phyloP scores from a whole-genome alignment of 164 flowering plant species.

The Berberis vulgaris region DNA sequence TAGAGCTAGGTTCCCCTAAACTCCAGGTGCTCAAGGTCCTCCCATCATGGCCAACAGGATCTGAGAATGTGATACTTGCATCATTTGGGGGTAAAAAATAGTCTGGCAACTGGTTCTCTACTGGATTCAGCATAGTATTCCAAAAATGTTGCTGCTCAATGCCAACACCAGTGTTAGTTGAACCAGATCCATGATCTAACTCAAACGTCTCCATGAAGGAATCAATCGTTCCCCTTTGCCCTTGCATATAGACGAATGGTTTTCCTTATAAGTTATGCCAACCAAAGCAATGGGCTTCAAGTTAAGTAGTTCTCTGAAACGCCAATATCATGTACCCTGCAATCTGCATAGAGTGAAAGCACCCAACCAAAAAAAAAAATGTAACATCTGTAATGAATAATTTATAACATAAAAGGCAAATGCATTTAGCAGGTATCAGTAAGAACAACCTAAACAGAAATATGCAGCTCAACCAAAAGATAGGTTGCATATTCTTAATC shows the following conservation, averaged over 20 bases:
- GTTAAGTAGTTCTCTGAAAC: neutral
- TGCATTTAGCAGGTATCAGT: too few species aligned
- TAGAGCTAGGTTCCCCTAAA: constrained; percentile 40
- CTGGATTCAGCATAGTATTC: constrained; percentile 39
- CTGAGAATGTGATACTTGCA: constrained; percentile 18
- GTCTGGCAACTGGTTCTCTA: constrained; percentile 26
- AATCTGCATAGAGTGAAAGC: too few species aligned
- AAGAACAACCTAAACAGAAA: too few species aligned
- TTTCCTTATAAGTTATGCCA: neutral
- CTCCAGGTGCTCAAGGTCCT: constrained; percentile 34
- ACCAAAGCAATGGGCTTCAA: neutral
- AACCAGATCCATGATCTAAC: constrained; percentile 44
- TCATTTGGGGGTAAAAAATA: constrained; percentile 28
- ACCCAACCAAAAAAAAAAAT: too few species aligned
- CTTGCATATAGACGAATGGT: constrained; percentile 42
- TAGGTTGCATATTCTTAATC: too few species aligned
- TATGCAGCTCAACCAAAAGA: too few species aligned
- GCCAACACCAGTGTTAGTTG: constrained; percentile 25
- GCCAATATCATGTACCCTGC: neutral
- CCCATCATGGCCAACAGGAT: constrained; percentile 23
- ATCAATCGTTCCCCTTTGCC: constrained; percentile 36
- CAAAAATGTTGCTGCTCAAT: constrained; percentile 34
- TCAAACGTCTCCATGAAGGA: constrained; percentile 44
- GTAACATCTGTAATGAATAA: too few species aligned
- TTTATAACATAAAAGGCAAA: too few species aligned